Percentiles rank a stretch among this genome's conserved stretches.
Conservation (phyloP, 1,139 yeast species). For the Suhomyces kunorum region DNA sequence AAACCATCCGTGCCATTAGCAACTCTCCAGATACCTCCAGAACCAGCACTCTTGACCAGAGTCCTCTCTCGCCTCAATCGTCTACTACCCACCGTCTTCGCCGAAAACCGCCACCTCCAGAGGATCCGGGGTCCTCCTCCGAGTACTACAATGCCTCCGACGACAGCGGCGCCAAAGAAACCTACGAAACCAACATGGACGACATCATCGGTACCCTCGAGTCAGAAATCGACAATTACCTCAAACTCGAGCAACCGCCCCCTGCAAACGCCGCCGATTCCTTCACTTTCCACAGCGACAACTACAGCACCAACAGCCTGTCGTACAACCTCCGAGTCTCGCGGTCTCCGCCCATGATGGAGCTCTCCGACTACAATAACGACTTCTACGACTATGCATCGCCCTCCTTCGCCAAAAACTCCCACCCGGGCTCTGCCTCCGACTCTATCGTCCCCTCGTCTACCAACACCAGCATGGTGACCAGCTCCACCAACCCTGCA, state of each 20-base stretch:
- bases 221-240: constrained; percentile 20
- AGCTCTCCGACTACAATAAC: constrained; percentile 13
- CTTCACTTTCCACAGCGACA: constrained; percentile 8
- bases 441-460: constrained; percentile 2
- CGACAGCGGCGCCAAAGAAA: background rate
- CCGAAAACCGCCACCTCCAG: constrained; percentile 29
- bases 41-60: background rate
- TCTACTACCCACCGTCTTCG: constrained; percentile 9
- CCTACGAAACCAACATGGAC: constrained; percentile 12
- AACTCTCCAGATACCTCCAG: constrained; percentile 3
- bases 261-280: constrained; percentile 4
- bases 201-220: constrained; percentile 24
- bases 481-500: constrained; percentile 3
- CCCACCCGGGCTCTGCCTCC: background rate
- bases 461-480: constrained; percentile 1
- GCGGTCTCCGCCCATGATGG: constrained; percentile 14
- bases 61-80: background rate
- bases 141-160: constrained; percentile 14
- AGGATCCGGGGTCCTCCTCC: constrained; percentile 11
- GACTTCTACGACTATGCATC: constrained; percentile 16
- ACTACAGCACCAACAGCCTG: constrained; percentile 9
- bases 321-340: constrained; percentile 12
- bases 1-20: constrained; percentile 2
- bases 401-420: constrained; percentile 7
- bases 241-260: constrained; percentile 11